Evolutionary conservation across 306 rosid genomes (phyloP).

Genomic region (Bauhinia variegata): DNA sequence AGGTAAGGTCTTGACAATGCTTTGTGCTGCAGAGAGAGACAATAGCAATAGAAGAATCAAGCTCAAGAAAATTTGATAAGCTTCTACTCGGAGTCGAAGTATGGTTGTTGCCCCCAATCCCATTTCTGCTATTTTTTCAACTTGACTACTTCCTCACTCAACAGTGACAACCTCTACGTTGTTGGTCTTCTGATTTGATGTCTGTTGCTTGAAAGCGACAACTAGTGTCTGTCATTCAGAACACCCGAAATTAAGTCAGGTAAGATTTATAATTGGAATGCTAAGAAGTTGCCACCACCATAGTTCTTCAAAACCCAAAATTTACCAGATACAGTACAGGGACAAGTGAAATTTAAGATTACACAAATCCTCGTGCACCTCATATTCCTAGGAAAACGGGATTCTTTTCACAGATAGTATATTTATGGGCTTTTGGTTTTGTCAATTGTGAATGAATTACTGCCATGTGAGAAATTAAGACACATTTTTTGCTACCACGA

Average conservation of each 20-base stretch:
- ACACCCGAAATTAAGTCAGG: not conserved
- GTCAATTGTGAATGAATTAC: too few species aligned
- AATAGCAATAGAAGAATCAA: constrained; percentile 8
- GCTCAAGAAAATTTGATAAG: constrained; percentile 1
- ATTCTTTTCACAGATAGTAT: too few species aligned
- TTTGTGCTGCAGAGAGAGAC: constrained; percentile 20
- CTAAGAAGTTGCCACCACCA: not conserved
- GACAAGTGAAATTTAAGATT: not conserved
- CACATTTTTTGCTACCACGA: too few species aligned
- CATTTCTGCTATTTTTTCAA: not conserved
- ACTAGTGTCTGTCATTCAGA: not conserved
- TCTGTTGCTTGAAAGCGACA: not conserved
- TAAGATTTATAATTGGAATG: too few species aligned
- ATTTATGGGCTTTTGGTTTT: too few species aligned
- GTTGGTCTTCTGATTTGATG: not conserved
- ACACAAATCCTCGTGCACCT: not conserved
- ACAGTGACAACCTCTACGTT: not conserved
- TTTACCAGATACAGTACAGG: not conserved
- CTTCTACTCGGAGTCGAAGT: not conserved
- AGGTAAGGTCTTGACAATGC: constrained; percentile 33
- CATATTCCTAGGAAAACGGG: not conserved
- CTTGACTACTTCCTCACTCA: constrained; percentile 3
- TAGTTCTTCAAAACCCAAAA: not conserved
- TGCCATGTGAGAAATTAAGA: too few species aligned
- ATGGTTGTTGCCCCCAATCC: constrained; percentile 1